Percentiles rank a stretch among this genome's conserved stretches.
Evolutionary conservation across 192 early-diverging fungal species (phyloP).

Genomic region (Haplosporangium gracile): DNA sequence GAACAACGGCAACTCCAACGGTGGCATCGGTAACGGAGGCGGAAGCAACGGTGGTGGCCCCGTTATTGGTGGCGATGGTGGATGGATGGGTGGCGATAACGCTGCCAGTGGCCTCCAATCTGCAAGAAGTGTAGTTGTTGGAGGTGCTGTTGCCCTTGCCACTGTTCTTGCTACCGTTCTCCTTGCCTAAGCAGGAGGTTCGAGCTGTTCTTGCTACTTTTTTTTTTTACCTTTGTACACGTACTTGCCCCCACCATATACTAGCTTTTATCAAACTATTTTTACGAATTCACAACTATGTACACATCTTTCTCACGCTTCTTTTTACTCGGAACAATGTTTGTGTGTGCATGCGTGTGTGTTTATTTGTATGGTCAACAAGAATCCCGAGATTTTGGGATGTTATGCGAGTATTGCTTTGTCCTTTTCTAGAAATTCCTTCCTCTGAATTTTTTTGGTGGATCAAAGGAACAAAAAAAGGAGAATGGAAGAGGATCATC

Average conservation of each 20-base stretch:
- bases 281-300: background rate
- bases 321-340: no score
- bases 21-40: constrained; percentile 7
- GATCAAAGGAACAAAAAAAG: no score
- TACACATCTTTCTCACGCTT: background rate
- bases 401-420: no score
- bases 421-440: no score
- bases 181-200: background rate
- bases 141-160: background rate
- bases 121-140: background rate
- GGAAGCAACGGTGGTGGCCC: background rate
- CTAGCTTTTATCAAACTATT: background rate
- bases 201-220: background rate
- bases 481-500: no score
- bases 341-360: no score
- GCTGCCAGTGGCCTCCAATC: background rate
- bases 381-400: no score
- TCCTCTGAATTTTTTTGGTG: no score
- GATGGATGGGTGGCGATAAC: background rate
- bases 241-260: background rate
- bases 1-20: constrained; percentile 16
- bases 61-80: background rate
- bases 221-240: background rate
- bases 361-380: no score
- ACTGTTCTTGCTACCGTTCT: background rate